Percentiles rank a stretch among this genome's conserved stretches.
phyloP scores from a whole-genome alignment of 805 yeast species.

The Sungouiella blattae region DNA sequence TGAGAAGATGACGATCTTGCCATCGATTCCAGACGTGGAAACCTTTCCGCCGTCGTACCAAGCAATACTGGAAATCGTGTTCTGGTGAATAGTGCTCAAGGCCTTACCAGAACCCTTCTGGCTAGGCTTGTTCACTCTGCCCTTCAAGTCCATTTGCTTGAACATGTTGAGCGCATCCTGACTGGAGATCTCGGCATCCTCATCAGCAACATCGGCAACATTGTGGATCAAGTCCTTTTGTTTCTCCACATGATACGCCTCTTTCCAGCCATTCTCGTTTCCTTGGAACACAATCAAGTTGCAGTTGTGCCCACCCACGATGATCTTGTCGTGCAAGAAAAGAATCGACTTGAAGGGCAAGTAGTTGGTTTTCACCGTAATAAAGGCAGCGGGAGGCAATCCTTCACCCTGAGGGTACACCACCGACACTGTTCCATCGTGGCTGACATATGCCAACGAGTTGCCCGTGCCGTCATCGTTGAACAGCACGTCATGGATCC shows the following conservation, averaged over 20 bases:
- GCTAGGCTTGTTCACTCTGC: conserved; percentile 52
- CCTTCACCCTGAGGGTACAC: conserved; percentile 73
- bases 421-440: conserved; percentile 79
- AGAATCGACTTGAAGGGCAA: conserved; percentile 78
- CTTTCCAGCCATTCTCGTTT: conserved; percentile 59
- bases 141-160: conserved; percentile 92
- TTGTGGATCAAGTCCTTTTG: conserved; percentile 45
- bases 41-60: conserved; percentile 44
- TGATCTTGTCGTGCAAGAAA: conserved; percentile 62
- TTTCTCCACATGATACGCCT: conserved; percentile 52
- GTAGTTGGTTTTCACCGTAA: conserved; percentile 58
- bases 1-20: conserved; percentile 76
- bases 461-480: conserved; percentile 63
- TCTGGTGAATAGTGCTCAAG: conserved; percentile 82
- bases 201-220: conserved; percentile 38
- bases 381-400: conserved; percentile 57
- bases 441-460: conserved; percentile 75
- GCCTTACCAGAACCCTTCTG: conserved; percentile 30
- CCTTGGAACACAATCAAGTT: conserved; percentile 86
- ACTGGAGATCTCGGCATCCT: conserved; percentile 57
- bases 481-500: conserved; percentile 90
- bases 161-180: conserved; percentile 89
- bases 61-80: conserved; percentile 71
- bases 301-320: conserved; percentile 91
- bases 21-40: conserved; percentile 82